Conservation (phyloP, 176 grass and related monocot genomes). For the Musa itinerans region DNA sequence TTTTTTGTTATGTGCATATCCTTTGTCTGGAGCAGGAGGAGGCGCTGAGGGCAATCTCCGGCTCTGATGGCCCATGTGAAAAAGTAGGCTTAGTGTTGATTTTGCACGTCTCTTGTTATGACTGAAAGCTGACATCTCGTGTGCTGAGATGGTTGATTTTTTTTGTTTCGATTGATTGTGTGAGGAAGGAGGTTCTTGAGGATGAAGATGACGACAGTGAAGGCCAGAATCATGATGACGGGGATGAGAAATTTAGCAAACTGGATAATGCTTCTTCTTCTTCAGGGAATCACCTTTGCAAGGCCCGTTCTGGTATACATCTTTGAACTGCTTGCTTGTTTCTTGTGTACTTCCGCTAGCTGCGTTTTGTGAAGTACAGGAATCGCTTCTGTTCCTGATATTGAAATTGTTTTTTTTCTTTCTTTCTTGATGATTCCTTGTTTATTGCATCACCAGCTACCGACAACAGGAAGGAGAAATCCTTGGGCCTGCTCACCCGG, state of each 20-base stretch:
- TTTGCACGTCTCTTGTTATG: neutral
- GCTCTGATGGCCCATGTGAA: conserved; percentile 29
- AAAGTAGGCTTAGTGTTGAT: conserved; percentile 30
- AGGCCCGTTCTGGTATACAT: conserved; percentile 50
- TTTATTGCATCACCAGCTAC: conserved; percentile 4
- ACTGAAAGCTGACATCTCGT: neutral
- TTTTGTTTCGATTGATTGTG: neutral
- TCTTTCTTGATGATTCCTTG: conserved; percentile 6
- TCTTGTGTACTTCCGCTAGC: neutral
- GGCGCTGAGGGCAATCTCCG: conserved; percentile 31
- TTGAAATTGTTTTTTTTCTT: neutral
- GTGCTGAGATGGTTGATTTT: neutral
- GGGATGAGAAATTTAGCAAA: conserved; percentile 44
- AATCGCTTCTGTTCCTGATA: too few species aligned
- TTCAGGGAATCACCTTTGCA: conserved; percentile 12
- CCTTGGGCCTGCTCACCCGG: conserved; percentile 65
- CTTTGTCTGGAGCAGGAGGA: conserved; percentile 37
- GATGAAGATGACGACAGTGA: conserved; percentile 57
- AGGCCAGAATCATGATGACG: conserved; percentile 35
- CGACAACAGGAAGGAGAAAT: conserved; percentile 86
- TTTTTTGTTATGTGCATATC: neutral
- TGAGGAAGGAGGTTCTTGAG: conserved; percentile 32
- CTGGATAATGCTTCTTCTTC: conserved; percentile 12
- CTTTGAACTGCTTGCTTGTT: too few species aligned
- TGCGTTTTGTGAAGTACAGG: neutral